Evolutionary conservation across 2,329 filamentous ascomycete species (phyloP).

Genomic region (Epichloe amarillans): DNA sequence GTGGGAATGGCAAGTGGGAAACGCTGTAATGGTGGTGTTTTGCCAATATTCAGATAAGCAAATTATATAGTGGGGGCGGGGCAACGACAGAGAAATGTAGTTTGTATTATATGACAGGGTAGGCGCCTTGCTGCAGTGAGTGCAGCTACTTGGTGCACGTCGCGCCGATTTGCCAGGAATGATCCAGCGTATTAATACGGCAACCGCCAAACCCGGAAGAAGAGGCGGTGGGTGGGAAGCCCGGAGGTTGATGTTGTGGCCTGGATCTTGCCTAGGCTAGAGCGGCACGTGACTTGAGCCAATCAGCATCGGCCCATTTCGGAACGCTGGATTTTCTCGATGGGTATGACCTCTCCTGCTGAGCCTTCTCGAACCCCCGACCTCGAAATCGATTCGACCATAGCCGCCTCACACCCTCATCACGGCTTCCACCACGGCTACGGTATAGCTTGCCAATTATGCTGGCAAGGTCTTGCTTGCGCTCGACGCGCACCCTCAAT

Average conservation of each 20-base stretch:
- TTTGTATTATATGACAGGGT: neutral
- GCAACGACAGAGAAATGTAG: conserved; percentile 5
- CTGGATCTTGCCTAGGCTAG: conserved; percentile 8
- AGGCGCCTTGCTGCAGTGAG: neutral
- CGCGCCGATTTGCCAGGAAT: neutral
- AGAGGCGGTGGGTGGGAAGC: neutral
- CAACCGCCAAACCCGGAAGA: neutral
- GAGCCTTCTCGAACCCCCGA: conserved; percentile 26
- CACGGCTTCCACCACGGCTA: conserved; percentile 23
- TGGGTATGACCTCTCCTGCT: conserved; percentile 21
- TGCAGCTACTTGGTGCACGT: neutral
- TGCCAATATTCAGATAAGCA: neutral
- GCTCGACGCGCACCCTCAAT: conserved; percentile 75
- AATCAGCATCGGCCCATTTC: conserved; percentile 31
- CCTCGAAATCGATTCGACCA: conserved; percentile 23
- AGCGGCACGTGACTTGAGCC: conserved; percentile 23
- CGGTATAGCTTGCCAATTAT: conserved; percentile 48
- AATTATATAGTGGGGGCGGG: conserved; percentile 18
- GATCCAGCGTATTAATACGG: neutral
- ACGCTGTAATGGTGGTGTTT: neutral
- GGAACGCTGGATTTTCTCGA: conserved; percentile 29
- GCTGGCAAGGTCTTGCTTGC: conserved; percentile 87
- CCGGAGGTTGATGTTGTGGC: neutral
- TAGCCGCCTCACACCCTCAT: conserved; percentile 20
- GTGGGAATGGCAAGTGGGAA: neutral